Conservation (phyloP, 768 basidiomycete genomes). For the Lactifluus hygrophoroides region DNA sequence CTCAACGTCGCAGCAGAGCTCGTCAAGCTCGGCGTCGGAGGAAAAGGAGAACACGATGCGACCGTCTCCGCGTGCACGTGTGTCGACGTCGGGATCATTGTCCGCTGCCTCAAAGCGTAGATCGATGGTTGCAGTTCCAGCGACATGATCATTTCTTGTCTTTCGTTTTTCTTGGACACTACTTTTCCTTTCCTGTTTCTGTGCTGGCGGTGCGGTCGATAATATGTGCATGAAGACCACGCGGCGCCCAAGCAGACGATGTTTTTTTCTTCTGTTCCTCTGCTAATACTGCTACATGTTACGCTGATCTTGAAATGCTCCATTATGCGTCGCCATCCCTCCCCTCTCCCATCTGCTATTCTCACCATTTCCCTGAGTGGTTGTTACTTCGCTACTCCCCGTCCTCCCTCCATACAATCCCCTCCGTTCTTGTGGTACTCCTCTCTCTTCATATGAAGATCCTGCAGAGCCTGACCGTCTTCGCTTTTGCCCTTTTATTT, state of each 20-base stretch:
- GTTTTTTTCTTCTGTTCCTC: neutral
- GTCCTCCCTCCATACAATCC: neutral
- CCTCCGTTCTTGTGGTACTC: neutral
- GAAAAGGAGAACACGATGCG: constrained; percentile 17
- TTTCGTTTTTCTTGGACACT: neutral
- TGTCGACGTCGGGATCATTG: neutral
- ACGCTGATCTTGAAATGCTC: neutral
- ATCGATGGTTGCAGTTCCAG: constrained; percentile 9
- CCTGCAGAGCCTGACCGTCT: neutral
- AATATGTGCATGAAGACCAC: neutral
- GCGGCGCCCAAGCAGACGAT: neutral
- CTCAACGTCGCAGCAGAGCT: neutral
- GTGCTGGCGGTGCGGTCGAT: neutral
- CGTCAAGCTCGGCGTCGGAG: constrained; percentile 4
- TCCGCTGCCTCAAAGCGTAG: constrained; percentile 14
- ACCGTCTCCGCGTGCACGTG: neutral
- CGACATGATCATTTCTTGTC: constrained; percentile 6
- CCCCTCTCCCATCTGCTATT: neutral
- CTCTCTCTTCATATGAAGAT: neutral
- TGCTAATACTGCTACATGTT: neutral
- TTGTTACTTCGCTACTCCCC: too few species aligned
- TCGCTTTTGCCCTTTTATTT: neutral
- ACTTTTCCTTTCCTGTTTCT: neutral
- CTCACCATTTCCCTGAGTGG: neutral
- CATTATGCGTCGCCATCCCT: neutral